Percentiles rank a stretch among this genome's conserved stretches.
phyloP scores from a whole-genome alignment of 371 early-diverging fungal genomes.

The Rhizopus microsporus region DNA sequence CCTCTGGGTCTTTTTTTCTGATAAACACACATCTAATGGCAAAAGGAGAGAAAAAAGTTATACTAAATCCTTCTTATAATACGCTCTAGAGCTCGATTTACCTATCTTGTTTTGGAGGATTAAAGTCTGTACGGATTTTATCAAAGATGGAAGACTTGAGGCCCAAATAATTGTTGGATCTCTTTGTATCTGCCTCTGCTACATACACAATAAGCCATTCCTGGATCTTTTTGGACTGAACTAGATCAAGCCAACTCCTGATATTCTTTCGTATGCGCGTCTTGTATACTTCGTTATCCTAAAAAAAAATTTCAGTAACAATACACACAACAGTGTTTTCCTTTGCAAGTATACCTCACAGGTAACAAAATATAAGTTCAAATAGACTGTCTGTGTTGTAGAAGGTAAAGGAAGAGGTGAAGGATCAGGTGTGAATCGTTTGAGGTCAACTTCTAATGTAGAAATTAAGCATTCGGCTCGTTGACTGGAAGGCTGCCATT shows the following conservation, averaged over 20 bases:
- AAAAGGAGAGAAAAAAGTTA: neutral
- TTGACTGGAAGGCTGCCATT: slow-evolving; percentile 80
- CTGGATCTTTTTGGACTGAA: slow-evolving; percentile 79
- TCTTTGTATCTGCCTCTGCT: slow-evolving; percentile 65
- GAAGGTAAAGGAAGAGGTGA: slow-evolving; percentile 58
- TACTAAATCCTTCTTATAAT: neutral
- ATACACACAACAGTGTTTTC: too few relatives aligned
- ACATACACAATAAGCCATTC: slow-evolving; percentile 93
- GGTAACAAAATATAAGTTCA: slow-evolving; percentile 82
- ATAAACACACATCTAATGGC: slow-evolving; percentile 58
- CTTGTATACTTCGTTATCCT: slow-evolving; percentile 88
- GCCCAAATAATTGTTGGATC: slow-evolving; percentile 64
- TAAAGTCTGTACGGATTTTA: slow-evolving; percentile 87
- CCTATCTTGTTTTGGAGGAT: slow-evolving; percentile 72
- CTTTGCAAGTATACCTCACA: slow-evolving; percentile 73
- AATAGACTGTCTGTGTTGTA: slow-evolving; percentile 64
- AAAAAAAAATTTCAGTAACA: neutral
- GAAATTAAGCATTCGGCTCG: slow-evolving; percentile 61
- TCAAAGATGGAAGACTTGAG: slow-evolving; percentile 79
- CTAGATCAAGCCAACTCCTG: slow-evolving; percentile 80
- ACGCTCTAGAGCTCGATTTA: slow-evolving; percentile 12
- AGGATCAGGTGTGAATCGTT: slow-evolving; percentile 58
- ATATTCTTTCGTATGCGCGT: slow-evolving; percentile 72
- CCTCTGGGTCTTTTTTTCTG: slow-evolving; percentile 59
- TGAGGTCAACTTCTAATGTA: slow-evolving; percentile 70